phyloP scores from a whole-genome alignment of 129 eudicot genomes.

The Rutidosis leptorrhynchoides region DNA sequence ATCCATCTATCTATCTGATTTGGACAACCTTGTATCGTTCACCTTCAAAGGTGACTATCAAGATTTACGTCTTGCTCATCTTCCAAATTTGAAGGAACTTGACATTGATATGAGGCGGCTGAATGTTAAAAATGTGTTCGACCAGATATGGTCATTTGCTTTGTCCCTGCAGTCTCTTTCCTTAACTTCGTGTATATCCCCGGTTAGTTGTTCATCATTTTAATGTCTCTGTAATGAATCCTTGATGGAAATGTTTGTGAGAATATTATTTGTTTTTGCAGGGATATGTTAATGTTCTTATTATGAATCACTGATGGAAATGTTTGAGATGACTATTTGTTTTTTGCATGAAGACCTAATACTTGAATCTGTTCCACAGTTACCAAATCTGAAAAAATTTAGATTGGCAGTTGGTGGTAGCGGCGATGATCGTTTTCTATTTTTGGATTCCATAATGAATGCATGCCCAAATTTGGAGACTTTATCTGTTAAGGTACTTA shows the following conservation, averaged over 20 bases:
- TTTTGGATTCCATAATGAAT: conserved; percentile 10
- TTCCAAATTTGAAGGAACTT: too few relatives aligned
- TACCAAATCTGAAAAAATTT: conserved; percentile 31
- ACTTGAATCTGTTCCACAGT: conserved; percentile 18
- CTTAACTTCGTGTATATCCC: conserved; percentile 29
- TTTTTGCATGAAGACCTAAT: too few relatives aligned
- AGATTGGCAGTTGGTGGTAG: conserved; percentile 35
- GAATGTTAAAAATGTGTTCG: conserved; percentile 24
- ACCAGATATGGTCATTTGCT: too few relatives aligned
- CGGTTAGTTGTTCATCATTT: conserved; percentile 23
- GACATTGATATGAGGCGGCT: too few relatives aligned
- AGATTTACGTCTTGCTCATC: too few relatives aligned
- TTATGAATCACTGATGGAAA: too few relatives aligned
- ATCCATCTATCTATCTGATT: conserved; percentile 21
- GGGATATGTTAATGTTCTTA: too few relatives aligned
- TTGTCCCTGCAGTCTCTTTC: conserved; percentile 33
- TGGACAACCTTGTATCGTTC: conserved; percentile 37
- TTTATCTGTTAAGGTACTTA: conserved; percentile 36
- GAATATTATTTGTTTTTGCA: too few relatives aligned
- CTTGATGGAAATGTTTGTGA: not conserved
- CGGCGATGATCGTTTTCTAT: conserved; percentile 28
- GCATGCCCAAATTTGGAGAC: conserved; percentile 35
- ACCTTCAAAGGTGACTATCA: too few relatives aligned
- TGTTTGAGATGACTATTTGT: too few relatives aligned
- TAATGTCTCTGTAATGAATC: not conserved